phyloP scores from a whole-genome alignment of 129 eudicot species.

The carrot (Daucus carota) region DNA sequence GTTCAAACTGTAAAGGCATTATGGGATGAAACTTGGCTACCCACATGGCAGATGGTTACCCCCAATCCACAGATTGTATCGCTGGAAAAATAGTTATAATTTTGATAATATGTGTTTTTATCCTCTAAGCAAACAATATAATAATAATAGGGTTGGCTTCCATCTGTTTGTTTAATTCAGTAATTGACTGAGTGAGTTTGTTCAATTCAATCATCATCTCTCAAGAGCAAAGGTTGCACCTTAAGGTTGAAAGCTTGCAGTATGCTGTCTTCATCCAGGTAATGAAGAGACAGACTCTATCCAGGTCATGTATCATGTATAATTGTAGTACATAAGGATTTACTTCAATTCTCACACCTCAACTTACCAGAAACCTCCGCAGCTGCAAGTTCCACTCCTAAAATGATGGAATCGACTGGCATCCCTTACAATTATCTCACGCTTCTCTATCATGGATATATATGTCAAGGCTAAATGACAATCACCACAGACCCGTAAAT shows the following conservation, averaged over 20 bases:
- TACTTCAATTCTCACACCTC: background rate
- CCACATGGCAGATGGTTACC: background rate
- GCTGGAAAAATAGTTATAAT: background rate
- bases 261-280: no score
- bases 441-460: conserved; percentile 49
- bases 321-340: background rate
- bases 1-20: background rate
- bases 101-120: no score
- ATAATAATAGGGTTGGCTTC: background rate
- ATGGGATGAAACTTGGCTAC: background rate
- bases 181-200: background rate
- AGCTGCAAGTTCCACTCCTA: conserved; percentile 66
- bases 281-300: background rate
- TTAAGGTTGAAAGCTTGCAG: background rate
- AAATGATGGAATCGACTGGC: conserved; percentile 76
- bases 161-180: background rate
- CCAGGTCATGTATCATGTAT: background rate
- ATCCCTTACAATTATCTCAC: conserved; percentile 74
- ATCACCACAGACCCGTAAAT: conserved; percentile 77
- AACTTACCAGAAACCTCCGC: conserved; percentile 81
- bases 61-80: background rate
- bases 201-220: background rate
- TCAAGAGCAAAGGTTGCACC: background rate
- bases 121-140: background rate
- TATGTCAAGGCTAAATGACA: conserved; percentile 69